Evolutionary conservation across 176 grass and related monocot genomes (phyloP).

Genomic region (Carex cristatella): DNA sequence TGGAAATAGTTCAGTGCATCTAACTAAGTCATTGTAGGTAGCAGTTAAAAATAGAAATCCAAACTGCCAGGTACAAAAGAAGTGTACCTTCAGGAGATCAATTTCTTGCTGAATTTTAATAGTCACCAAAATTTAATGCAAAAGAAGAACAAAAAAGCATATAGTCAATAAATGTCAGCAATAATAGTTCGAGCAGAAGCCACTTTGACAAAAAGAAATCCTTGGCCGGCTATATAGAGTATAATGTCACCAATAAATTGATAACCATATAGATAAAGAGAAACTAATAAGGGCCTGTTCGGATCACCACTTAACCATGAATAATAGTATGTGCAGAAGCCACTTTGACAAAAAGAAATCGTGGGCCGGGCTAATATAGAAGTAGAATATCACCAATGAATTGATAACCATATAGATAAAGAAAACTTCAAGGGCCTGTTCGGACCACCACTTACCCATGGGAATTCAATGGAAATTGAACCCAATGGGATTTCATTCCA

Average conservation of each 20-base stretch:
- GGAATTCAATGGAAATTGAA: neutral
- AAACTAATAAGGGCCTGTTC: neutral
- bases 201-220: neutral
- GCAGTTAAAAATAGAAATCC: conserved; percentile 1
- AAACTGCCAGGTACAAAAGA: conserved; percentile 8
- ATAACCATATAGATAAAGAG: neutral
- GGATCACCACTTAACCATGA: neutral
- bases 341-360: neutral
- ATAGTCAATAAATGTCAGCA: conserved; percentile 38
- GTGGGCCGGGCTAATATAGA: neutral
- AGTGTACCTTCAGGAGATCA: conserved; percentile 90
- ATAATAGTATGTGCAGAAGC: conserved; percentile 28
- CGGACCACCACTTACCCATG: neutral
- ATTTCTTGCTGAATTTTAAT: conserved; percentile 92
- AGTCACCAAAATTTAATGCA: conserved; percentile 20
- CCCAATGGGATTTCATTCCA: neutral
- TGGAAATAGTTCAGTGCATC: neutral
- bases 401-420: neutral
- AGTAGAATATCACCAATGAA: neutral
- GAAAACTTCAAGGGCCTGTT: neutral
- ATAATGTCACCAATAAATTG: neutral
- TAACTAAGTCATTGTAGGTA: neutral
- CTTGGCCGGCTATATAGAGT: neutral
- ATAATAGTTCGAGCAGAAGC: conserved; percentile 29
- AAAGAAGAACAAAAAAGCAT: conserved; percentile 13